Base-by-base conservation (phyloP, 768 basidiomycete genomes). In the Suillus subalutaceus region DNA sequence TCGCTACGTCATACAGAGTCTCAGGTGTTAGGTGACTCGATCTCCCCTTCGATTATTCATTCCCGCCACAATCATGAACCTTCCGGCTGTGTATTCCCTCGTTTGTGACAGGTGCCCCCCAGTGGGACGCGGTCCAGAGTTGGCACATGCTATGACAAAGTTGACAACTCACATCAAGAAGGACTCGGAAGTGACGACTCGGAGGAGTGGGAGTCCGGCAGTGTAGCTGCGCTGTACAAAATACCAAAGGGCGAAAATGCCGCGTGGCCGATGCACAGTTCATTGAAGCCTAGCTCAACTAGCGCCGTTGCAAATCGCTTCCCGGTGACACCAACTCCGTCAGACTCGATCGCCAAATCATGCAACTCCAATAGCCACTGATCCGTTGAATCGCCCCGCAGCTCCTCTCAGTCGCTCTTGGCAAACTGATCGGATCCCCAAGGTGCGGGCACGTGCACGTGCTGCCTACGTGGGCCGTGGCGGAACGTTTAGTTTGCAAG, bases 151-250 rank as follows among this genome's bases (percentile, higher is more conserved):
- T 26, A 26, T 26, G 26, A 26, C 26, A 26, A 26, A 26, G 52
- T 12, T 53, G 52, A 55, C 53, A 55, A 18, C 53, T 55, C 53
- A 55, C 30, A 55, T 53, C 52, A 53, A 30, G 26, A 53, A 53
- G 16, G 15, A 30, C 26, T 26, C 5, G 30, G 32, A 32, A 53
- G 30, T 16, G 7, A 18, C 52, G 9, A 1, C 18, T 12, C 5
- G 30, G 32, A 32, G 2, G 32, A 55, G 18, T 20, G 53, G 18
- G 30, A 35, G 9, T 20, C 18, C 9, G 30, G 6, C 26, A 30
- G 2, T 48, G n/a, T 5, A 5, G 23, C 9, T 16, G 4, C 52
- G 16, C 9, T 53, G 52, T 18, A 4, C 16, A 32, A 53, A 18
- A 53, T 53, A 18, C 26, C 30, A 18, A 53, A 53, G 30, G 16